Conservation (phyloP, 225 moss, liverwort and hornwort genomes). For the Straminergon stramineum region DNA sequence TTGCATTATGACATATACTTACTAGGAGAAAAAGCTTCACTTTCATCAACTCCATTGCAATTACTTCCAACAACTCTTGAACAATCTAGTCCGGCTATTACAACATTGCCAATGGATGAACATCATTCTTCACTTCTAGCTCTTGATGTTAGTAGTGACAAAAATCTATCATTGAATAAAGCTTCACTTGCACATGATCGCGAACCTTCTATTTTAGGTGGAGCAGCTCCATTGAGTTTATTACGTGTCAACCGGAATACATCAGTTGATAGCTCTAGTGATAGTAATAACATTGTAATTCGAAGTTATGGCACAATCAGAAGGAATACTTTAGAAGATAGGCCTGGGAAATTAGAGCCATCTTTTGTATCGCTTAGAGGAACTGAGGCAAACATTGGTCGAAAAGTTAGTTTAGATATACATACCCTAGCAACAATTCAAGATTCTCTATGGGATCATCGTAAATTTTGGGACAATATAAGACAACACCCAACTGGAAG, state of each 20-base stretch:
- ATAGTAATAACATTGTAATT: neutral
- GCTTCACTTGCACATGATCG: neutral
- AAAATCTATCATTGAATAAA: slow-evolving; percentile 2
- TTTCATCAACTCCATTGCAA: neutral
- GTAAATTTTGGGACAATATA: slow-evolving; percentile 60
- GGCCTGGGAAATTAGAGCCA: neutral
- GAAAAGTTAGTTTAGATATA: slow-evolving; percentile 10
- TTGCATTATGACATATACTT: slow-evolving; percentile 45
- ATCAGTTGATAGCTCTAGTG: neutral
- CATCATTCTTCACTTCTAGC: slow-evolving; percentile 15
- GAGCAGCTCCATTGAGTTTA: slow-evolving; percentile 62
- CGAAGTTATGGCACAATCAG: neutral
- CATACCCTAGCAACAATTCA: slow-evolving; percentile 4
- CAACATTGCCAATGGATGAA: slow-evolving; percentile 14
- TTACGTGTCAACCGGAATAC: slow-evolving; percentile 17
- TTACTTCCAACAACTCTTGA: slow-evolving; percentile 5
- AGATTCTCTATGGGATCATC: slow-evolving; percentile 21
- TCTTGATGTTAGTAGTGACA: neutral
- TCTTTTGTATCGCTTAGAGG: neutral
- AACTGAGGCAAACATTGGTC: neutral
- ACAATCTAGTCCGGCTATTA: neutral
- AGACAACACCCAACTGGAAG: slow-evolving; percentile 41
- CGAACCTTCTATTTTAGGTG: slow-evolving; percentile 18
- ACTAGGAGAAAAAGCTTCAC: slow-evolving; percentile 13
- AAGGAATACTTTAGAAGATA: slow-evolving; percentile 1